Percentiles rank a stretch among this genome's conserved stretches.
Conservation (phyloP, 192 early-diverging fungal genomes). For the Gryganskiella cystojenkinii region DNA sequence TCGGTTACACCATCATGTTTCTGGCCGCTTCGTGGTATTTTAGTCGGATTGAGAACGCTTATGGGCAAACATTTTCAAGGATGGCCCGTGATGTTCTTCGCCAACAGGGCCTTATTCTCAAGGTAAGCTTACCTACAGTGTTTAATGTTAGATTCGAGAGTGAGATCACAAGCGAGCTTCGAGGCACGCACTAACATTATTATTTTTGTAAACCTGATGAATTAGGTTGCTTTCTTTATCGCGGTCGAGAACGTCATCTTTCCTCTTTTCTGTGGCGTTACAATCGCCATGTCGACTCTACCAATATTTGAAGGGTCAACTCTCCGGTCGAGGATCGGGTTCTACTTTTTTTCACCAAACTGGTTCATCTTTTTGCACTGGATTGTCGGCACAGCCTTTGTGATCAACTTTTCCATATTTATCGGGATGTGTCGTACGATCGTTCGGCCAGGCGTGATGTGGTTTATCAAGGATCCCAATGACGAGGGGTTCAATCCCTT, state of each 20-base stretch:
- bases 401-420: slow-evolving; percentile 94
- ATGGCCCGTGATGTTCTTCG: slow-evolving; percentile 57
- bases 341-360: slow-evolving; percentile 67
- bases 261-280: slow-evolving; percentile 87
- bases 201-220: not conserved
- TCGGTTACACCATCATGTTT: slow-evolving; percentile 70
- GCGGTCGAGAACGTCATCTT: slow-evolving; percentile 88
- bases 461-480: slow-evolving; percentile 98
- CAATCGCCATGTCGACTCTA: slow-evolving; percentile 82
- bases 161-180: not conserved
- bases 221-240: slow-evolving; percentile 84
- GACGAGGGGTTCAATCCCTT: slow-evolving; percentile 95
- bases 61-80: slow-evolving; percentile 58
- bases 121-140: slow-evolving; percentile 46
- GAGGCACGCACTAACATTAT: slow-evolving; percentile 6
- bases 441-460: slow-evolving; percentile 94
- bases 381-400: slow-evolving; percentile 91
- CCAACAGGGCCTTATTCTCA: slow-evolving; percentile 68
- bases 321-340: slow-evolving; percentile 60
- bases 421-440: slow-evolving; percentile 82
- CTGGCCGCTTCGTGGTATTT: slow-evolving; percentile 64
- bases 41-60: slow-evolving; percentile 37
- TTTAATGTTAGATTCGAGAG: not conserved
- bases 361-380: slow-evolving; percentile 83
- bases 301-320: slow-evolving; percentile 77